Conservation (phyloP, 495 filamentous ascomycete genomes). For the Lophium mytilinum region DNA sequence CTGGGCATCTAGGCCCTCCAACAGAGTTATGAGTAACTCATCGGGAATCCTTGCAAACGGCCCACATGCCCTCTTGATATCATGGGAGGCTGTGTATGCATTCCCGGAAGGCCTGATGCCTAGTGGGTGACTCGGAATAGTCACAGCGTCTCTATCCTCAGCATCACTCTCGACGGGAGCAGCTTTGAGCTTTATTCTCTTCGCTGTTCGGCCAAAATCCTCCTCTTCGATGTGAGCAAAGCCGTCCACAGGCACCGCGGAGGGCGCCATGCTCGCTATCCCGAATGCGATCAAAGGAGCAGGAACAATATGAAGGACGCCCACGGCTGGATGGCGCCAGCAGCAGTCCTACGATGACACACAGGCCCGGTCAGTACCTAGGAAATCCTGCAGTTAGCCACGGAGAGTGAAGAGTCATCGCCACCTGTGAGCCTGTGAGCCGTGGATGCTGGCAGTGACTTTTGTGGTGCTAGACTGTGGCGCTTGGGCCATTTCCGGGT, state of each 20-base stretch:
- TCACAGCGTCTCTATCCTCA: constrained; percentile 25
- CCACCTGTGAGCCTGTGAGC: no score
- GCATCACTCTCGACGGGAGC: constrained; percentile 1
- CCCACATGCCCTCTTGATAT: constrained; percentile 59
- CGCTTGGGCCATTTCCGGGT: no score
- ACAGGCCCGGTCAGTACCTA: no score
- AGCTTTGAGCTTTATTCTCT: constrained; percentile 24
- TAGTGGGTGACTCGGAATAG: constrained; percentile 71
- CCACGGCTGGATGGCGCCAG: no score
- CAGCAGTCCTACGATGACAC: no score
- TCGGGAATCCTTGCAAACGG: constrained; percentile 62
- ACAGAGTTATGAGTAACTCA: constrained; percentile 65
- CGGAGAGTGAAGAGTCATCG: no score
- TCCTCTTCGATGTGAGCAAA: not conserved
- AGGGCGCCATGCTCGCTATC: not conserved
- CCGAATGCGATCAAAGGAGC: no score
- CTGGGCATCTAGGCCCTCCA: constrained; percentile 64
- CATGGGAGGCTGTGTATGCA: constrained; percentile 56
- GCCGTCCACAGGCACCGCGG: not conserved
- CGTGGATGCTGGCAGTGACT: no score
- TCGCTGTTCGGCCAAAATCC: constrained; percentile 12
- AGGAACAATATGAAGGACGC: no score
- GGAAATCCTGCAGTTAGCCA: no score
- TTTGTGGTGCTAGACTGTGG: no score
- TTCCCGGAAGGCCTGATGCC: constrained; percentile 86